phyloP scores from a whole-genome alignment of 2,329 filamentous ascomycete species.

The Sporothrix sp. region DNA sequence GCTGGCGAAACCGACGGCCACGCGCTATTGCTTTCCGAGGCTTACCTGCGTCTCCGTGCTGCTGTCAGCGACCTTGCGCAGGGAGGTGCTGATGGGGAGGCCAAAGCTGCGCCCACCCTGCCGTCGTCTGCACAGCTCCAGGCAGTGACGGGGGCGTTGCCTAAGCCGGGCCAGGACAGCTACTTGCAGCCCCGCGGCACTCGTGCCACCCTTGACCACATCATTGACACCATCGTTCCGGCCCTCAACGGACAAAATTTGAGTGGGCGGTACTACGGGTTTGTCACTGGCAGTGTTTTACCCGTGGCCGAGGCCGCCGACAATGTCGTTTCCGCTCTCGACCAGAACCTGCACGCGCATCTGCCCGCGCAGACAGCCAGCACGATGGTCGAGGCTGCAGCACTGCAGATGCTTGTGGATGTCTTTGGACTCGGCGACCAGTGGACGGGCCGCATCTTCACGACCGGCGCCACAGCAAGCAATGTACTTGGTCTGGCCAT shows the following conservation, averaged over 20 bases:
- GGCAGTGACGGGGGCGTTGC: slow-evolving; percentile 31
- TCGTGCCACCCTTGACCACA: slow-evolving; percentile 32
- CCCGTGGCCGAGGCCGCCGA: slow-evolving; percentile 75
- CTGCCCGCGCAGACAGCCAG: slow-evolving; percentile 64
- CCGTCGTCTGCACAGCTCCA: slow-evolving; percentile 27
- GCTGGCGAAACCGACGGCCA: neutral
- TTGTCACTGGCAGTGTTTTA: slow-evolving; percentile 74
- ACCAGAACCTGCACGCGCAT: slow-evolving; percentile 81
- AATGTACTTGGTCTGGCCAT: slow-evolving; percentile 70
- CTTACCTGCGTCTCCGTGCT: slow-evolving; percentile 18
- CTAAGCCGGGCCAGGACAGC: slow-evolving; percentile 20
- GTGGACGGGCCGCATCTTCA: slow-evolving; percentile 47
- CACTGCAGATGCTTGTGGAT: slow-evolving; percentile 58
- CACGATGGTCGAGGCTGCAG: slow-evolving; percentile 65
- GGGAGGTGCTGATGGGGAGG: neutral
- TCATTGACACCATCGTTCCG: slow-evolving; percentile 38
- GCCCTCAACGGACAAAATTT: slow-evolving; percentile 58
- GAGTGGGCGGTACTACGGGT: slow-evolving; percentile 70
- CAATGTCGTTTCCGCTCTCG: slow-evolving; percentile 67
- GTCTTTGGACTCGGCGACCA: slow-evolving; percentile 49
- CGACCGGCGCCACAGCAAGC: slow-evolving; percentile 59
- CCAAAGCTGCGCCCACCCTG: slow-evolving; percentile 34
- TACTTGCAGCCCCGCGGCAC: slow-evolving; percentile 27
- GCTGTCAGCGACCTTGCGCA: slow-evolving; percentile 12
- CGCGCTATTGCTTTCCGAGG: slow-evolving; percentile 16